Evolutionary conservation across 345 rosid species (phyloP).

Genomic region (Corchorus capsularis): DNA sequence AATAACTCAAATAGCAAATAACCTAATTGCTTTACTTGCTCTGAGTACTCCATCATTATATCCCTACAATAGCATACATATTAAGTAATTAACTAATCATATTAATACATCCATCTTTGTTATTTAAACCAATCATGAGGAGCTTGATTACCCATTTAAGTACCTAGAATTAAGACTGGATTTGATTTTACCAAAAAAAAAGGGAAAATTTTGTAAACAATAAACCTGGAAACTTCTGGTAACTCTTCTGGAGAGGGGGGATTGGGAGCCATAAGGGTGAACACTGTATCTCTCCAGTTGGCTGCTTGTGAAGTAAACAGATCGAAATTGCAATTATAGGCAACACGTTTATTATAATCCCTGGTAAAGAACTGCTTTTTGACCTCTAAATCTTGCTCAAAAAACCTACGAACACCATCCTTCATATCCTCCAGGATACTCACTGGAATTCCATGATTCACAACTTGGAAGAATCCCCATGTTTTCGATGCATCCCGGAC

Average conservation of each 20-base stretch:
- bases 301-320: slow-evolving; percentile 37
- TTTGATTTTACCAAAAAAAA: too few relatives aligned
- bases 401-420: slow-evolving; percentile 27
- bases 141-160: too few relatives aligned
- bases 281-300: slow-evolving; percentile 47
- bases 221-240: slow-evolving; percentile 46
- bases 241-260: slow-evolving; percentile 42
- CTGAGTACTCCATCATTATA: slow-evolving; percentile 10
- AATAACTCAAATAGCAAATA: not conserved
- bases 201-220: too few relatives aligned
- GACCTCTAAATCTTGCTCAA: slow-evolving; percentile 33
- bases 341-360: slow-evolving; percentile 19
- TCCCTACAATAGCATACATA: not conserved
- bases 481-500: slow-evolving; percentile 26
- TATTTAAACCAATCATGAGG: too few relatives aligned
- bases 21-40: not conserved
- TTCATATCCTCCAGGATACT: slow-evolving; percentile 31
- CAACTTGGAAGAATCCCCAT: slow-evolving; percentile 41
- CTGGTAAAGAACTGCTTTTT: slow-evolving; percentile 29
- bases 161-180: not conserved
- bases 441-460: slow-evolving; percentile 40
- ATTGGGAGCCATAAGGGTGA: slow-evolving; percentile 40
- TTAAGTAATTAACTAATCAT: too few relatives aligned
- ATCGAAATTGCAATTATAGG: slow-evolving; percentile 45
- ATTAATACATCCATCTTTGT: too few relatives aligned